Conservation (phyloP, 441 rosid species). For the Syzygium malaccense region DNA sequence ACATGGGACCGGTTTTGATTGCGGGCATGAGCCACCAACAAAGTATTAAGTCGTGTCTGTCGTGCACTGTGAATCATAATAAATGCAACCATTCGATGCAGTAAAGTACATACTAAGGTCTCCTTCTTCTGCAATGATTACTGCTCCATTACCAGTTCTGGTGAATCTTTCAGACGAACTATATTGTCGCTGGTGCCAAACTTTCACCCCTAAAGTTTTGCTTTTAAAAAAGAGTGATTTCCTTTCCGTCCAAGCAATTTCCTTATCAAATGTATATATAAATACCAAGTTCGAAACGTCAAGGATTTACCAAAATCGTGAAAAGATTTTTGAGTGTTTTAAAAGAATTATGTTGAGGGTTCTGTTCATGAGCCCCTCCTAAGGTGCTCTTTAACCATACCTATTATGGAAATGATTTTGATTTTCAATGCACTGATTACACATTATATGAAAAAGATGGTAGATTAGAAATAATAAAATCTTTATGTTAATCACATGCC, state of each 20-base stretch:
- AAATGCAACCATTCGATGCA: neutral
- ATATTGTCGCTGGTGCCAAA: neutral
- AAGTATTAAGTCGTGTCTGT: neutral
- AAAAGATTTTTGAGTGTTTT: neutral
- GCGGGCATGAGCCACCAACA: neutral
- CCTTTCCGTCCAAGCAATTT: neutral
- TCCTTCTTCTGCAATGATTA: neutral
- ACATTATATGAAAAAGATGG: neutral
- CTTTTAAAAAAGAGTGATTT: neutral
- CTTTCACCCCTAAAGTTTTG: neutral
- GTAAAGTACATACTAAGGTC: neutral
- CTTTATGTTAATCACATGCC: neutral
- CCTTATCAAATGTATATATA: neutral
- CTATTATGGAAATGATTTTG: neutral
- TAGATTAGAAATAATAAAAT: neutral
- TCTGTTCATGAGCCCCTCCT: neutral
- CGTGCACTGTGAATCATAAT: slow-evolving; percentile 5
- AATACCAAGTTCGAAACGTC: neutral
- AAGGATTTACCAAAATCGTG: neutral
- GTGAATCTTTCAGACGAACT: neutral
- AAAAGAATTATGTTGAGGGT: neutral
- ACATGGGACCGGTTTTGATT: neutral
- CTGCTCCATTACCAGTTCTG: neutral
- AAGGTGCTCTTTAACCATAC: neutral
- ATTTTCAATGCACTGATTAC: neutral